Percentiles rank a stretch among this genome's conserved stretches.
Evolutionary conservation across 169 alveolate species (phyloP).

Genomic region (Plasmodium malariae): DNA sequence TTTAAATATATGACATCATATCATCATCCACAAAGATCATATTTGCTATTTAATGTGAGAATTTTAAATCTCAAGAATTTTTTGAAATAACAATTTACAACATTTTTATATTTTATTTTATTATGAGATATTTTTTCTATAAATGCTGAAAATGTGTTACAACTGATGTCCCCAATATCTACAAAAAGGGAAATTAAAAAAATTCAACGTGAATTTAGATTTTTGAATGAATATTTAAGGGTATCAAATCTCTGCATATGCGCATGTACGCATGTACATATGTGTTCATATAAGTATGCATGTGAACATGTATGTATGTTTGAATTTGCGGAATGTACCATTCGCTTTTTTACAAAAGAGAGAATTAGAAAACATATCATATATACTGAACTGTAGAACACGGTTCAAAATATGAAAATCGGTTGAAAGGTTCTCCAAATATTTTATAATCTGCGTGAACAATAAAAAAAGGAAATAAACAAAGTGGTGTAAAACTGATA

Average conservation of each 20-base stretch:
- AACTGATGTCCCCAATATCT: no score
- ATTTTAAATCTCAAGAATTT: neutral
- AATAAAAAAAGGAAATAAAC: neutral
- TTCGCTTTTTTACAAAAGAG: constrained; percentile 2
- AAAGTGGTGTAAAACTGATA: neutral
- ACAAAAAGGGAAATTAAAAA: neutral
- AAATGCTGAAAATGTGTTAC: no score
- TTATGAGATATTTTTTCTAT: neutral
- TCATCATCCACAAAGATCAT: neutral
- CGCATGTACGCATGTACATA: neutral
- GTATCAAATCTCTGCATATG: neutral
- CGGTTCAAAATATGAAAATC: constrained; percentile 57
- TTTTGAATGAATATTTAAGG: neutral
- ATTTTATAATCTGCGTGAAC: constrained; percentile 25
- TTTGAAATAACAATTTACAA: constrained; percentile 5
- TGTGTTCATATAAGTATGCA: neutral
- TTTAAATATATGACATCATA: neutral
- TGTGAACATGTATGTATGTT: neutral
- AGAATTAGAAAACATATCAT: constrained; percentile 10
- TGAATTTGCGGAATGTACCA: constrained; percentile 13
- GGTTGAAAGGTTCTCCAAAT: constrained; percentile 28
- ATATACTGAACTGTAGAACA: constrained; percentile 4
- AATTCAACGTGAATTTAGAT: no score
- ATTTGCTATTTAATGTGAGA: neutral
- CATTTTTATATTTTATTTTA: neutral